Evolutionary conservation across 2,329 filamentous ascomycete species (phyloP).

Genomic region (Sporothrix dimorphospora): DNA sequence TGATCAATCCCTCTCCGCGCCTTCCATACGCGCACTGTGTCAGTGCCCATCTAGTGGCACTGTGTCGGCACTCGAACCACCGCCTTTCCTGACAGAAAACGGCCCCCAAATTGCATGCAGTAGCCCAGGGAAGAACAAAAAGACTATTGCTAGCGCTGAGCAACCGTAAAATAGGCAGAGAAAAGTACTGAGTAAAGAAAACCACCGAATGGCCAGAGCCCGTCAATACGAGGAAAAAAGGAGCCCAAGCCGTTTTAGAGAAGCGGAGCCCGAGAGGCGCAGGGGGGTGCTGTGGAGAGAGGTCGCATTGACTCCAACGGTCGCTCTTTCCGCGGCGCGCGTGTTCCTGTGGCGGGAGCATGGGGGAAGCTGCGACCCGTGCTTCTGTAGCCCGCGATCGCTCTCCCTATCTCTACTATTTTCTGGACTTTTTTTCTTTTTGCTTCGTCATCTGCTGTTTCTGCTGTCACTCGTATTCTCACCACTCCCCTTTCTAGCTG

Average conservation of each 20-base stretch:
- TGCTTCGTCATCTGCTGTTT: constrained; percentile 1
- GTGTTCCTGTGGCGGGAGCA: neutral
- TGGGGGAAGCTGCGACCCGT: neutral
- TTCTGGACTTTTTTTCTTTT: neutral
- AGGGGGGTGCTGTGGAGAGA: constrained; percentile 8
- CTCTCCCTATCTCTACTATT: neutral
- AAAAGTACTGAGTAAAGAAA: too few species aligned
- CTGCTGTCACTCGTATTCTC: neutral
- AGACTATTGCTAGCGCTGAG: too few species aligned
- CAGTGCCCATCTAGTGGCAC: neutral
- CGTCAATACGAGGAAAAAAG: too few species aligned
- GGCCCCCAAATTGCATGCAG: constrained; percentile 3
- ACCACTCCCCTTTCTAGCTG: neutral
- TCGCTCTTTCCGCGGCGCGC: constrained; percentile 13
- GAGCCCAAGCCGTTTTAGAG: too few species aligned
- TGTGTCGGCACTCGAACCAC: neutral
- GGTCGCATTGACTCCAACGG: neutral
- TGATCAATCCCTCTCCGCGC: too few species aligned
- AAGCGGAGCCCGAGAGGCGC: too few species aligned
- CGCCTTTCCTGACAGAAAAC: neutral
- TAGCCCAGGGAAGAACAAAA: too few species aligned
- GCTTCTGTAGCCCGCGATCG: neutral
- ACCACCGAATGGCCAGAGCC: neutral
- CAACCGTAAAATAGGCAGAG: neutral
- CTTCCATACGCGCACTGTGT: neutral